Percentiles rank a stretch among this genome's conserved stretches.
Conservation (phyloP, 2,329 filamentous ascomycete species). For the Penicillium hesseltinei region DNA sequence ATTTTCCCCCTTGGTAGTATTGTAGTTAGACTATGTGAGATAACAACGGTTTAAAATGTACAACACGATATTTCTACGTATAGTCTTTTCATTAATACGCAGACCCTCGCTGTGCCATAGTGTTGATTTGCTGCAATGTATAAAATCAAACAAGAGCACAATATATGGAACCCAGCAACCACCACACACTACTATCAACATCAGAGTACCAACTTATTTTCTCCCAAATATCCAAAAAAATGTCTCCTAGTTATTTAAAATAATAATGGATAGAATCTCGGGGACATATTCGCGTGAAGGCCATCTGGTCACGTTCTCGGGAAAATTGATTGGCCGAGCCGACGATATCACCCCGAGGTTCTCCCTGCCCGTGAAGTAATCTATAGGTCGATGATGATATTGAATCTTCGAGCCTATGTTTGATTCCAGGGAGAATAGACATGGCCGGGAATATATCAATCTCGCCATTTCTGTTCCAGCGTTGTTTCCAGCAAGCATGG, state of each 20-base stretch:
- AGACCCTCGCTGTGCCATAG: not conserved
- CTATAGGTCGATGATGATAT: not conserved
- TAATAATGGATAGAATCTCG: not conserved
- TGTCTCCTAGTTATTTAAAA: fast-evolving
- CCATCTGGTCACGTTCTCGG: not conserved
- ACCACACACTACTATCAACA: not conserved
- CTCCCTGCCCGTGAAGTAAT: not conserved
- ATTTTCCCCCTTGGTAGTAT: not conserved
- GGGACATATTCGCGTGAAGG: not conserved
- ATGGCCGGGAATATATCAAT: conserved; percentile 11
- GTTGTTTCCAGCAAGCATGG: conserved; percentile 12
- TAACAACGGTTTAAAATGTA: no score
- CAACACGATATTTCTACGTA: no score
- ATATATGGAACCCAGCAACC: not conserved
- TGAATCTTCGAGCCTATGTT: not conserved
- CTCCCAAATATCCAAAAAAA: not conserved
- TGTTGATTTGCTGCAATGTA: not conserved
- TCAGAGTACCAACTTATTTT: not conserved
- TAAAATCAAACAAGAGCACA: not conserved
- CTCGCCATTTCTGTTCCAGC: conserved; percentile 9
- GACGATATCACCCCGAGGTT: not conserved
- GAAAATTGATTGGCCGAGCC: conserved; percentile 4
- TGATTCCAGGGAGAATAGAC: not conserved
- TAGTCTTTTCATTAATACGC: no score
- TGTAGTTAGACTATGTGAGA: not conserved